Conservation (phyloP, 805 yeast species). For the Wickerhamiella alocasiicola region DNA sequence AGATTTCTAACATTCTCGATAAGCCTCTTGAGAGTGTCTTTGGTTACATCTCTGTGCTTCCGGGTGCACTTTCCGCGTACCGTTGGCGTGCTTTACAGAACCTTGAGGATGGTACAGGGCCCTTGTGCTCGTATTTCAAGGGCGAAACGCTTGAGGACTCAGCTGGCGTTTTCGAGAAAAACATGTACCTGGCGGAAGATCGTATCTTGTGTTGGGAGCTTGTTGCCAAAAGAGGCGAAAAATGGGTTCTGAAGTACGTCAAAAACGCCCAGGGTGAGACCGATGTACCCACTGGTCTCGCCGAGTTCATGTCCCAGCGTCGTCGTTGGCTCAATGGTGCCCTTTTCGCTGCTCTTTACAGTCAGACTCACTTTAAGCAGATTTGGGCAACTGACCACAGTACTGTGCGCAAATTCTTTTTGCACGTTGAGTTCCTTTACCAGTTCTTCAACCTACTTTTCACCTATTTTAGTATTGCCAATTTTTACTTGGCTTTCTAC, state of each 20-base stretch:
- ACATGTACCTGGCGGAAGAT: slow-evolving; percentile 95
- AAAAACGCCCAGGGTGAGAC: slow-evolving; percentile 92
- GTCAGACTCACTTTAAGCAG: slow-evolving; percentile 72
- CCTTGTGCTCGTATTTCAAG: slow-evolving; percentile 73
- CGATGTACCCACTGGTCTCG: slow-evolving; percentile 86
- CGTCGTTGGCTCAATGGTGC: slow-evolving; percentile 99
- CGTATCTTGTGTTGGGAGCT: slow-evolving; percentile 94
- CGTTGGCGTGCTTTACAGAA: slow-evolving; percentile 76
- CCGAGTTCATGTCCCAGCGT: slow-evolving; percentile 93
- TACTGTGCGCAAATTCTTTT: slow-evolving; percentile 56
- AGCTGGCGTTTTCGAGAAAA: slow-evolving; percentile 86
- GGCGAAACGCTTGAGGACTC: slow-evolving; percentile 60
- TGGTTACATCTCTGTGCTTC: slow-evolving; percentile 86
- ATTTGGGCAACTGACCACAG: slow-evolving; percentile 89
- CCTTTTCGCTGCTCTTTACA: slow-evolving; percentile 85
- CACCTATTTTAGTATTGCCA: slow-evolving; percentile 85
- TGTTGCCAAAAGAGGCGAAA: slow-evolving; percentile 69
- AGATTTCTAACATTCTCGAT: slow-evolving; percentile 91
- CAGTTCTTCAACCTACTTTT: slow-evolving; percentile 70
- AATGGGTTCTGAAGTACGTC: slow-evolving; percentile 86
- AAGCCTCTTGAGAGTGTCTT: slow-evolving; percentile 87
- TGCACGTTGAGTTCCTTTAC: slow-evolving; percentile 80
- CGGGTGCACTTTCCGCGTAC: slow-evolving; percentile 94
- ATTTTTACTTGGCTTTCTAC: slow-evolving; percentile 84
- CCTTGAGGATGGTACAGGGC: slow-evolving; percentile 86